Base-by-base conservation (phyloP, 768 basidiomycete genomes). In the Pholiota molesta region DNA sequence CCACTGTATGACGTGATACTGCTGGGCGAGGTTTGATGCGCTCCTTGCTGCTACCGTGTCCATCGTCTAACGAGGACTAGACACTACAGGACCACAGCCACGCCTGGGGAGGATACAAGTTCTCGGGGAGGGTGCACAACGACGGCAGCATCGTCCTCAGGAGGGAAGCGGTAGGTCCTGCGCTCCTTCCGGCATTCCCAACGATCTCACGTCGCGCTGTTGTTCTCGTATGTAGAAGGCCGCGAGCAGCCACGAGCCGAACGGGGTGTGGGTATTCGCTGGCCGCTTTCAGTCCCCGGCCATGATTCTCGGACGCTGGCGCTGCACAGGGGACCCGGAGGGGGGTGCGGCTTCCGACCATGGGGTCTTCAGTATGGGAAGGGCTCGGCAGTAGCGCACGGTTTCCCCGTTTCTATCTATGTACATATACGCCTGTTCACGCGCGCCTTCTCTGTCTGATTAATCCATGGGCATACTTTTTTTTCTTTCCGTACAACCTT, bases 71-170 rank as follows among this genome's bases (percentile, higher is more conserved):
- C 55, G 31, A 62, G 59, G 59, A 33, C 33, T 39, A 89, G 87
- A 89, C 87, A 1, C 74, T 81, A 49, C 73, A 67, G 52, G 78
- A 79, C 52, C 83, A 86, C 58, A 85, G 86, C 61, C 75, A 77
- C 40, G 86, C 86, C 8, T 92, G 91, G 89, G 88, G 86, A 5
- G 83, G 84, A 11, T 90, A 83, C 72, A 80, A 71, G 60, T 85
- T 87, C 68, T 76, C 78, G 11, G 91, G 91, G 53, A 76, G 83
- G 26, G 79, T 90, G 49, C 77, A 82, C 35, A 76, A 77, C 40
- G 85, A 89, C 69, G 90, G 90, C 17, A 72, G 79, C 66, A 81
- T 92, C 63, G 77, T 79, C 52, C 75, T 91, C 70, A 83, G 81
- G 71, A 81, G 89, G 69, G 80, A 85, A 74, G 83, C 87, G 66